These are phyloP conservation scores for Fusarium subtropicale DNA, from an alignment of 2,329 filamentous ascomycete genomes.

Conservation along the genomic window DNA sequence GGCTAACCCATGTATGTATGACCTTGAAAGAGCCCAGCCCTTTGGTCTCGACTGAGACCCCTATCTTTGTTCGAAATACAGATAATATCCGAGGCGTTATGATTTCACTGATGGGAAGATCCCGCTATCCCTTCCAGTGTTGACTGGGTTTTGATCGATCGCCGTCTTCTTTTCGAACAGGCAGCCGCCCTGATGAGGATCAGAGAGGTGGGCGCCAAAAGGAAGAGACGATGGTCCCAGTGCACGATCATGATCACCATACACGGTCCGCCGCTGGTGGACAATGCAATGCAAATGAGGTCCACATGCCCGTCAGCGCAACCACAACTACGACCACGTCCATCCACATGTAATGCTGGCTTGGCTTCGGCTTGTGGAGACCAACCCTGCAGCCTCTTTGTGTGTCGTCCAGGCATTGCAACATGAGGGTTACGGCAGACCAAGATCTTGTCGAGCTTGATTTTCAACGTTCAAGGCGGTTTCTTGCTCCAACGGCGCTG, in stretches of 20 bases:
- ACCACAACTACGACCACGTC: constrained; percentile 22
- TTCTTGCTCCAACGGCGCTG: constrained; percentile 28
- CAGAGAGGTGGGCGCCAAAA: constrained; percentile 10
- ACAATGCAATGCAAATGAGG: constrained; percentile 43
- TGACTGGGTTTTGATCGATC: constrained; percentile 21
- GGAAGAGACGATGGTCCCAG: constrained; percentile 18
- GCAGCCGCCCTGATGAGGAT: constrained; percentile 9
- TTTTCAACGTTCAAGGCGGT: constrained; percentile 17
- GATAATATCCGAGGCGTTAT: constrained; percentile 21
- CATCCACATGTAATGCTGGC: constrained; percentile 27
- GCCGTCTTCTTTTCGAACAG: constrained; percentile 18
- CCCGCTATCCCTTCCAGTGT: constrained; percentile 2
- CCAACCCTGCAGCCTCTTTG: constrained; percentile 39
- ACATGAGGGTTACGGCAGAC: constrained; percentile 16
- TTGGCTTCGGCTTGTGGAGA: constrained; percentile 43
- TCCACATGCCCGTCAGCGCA: constrained; percentile 43
- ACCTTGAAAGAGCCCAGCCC: constrained; percentile 2
- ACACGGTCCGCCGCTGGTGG: constrained; percentile 39
- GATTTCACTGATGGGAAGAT: constrained; percentile 12
- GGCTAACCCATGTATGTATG: background rate
- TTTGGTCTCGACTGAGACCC: constrained; percentile 6
- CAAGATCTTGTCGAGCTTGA: constrained; percentile 23
- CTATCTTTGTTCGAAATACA: constrained; percentile 18
- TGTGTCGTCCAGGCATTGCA: constrained; percentile 11
- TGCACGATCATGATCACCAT: constrained; percentile 43